Evolutionary conservation across 139 green algal species (phyloP), one percentile per base, ranked within the genome.

Genomic region (Pseudopediastrum boryanum): DNA sequence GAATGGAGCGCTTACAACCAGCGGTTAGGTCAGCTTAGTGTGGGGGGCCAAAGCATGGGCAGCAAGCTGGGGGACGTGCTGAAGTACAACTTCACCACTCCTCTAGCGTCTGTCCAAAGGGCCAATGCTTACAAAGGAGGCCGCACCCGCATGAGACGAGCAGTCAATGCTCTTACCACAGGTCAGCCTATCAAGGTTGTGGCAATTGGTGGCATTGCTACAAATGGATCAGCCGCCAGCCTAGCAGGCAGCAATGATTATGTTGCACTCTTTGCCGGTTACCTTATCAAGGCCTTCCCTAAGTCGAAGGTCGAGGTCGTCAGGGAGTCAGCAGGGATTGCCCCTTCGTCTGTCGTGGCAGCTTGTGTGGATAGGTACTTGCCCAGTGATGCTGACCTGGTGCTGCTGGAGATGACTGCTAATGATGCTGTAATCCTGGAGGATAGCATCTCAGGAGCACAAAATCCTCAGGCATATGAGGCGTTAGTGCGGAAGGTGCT

Each of bases 401-500:
- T 82, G 50, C 65, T 82, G 50, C 51, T 82, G 25, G 76, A 82
- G 65, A 69, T 82, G 76, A 66, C 56, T 1, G 42, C 64, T 2
- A 76, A 70, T n/a, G 76, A 82, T n/a, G 76, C 31, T 2, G 51
- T 54, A 10, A 33, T 4, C n/a, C 68, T 75, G 64, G 76, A 82
- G 23, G 35, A 31, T 29, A 70, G n/a, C 38, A 41, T 82, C 64
- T 10, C 13, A 8, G 23, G 35, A 8, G 13, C 56, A 33, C 59
- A 75, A 38, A 76, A 76, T n/a, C 65, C 76, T 6, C 58, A 68
- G 64, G 65, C 64, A 16, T 82, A 82, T 33, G 76, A 82, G 65
- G 46, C 59, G 50, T 29, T 82, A 6, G 51, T 82, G 64, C 58
- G 76, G 16, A 65, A 62, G 36, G 48, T 76, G 23, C 65, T 82